Evolutionary conservation across 306 rosid species (phyloP).

Genomic region (Glycine tomentella): DNA sequence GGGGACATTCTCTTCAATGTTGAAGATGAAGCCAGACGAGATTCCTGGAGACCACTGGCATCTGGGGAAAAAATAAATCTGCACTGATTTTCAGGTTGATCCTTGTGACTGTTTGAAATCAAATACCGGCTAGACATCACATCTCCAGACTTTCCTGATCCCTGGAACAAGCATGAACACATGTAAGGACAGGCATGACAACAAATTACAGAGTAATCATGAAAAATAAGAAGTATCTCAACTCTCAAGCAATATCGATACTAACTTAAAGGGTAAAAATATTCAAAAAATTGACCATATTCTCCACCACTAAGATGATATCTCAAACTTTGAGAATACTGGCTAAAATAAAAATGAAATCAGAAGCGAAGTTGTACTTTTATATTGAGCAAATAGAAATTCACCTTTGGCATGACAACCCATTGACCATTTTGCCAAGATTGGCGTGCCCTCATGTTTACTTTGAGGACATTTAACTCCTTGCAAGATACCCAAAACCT

Average conservation of each 20-base stretch:
- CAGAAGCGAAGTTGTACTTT: background rate
- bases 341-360: background rate
- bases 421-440: slow-evolving; percentile 72
- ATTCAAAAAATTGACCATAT: slow-evolving; percentile 27
- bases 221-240: background rate
- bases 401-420: slow-evolving; percentile 67
- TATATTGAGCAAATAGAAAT: background rate
- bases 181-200: slow-evolving; percentile 32
- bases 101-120: slow-evolving; percentile 43
- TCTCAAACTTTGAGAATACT: slow-evolving; percentile 14
- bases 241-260: background rate
- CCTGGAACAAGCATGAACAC: slow-evolving; percentile 55
- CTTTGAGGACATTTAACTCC: slow-evolving; percentile 56
- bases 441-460: slow-evolving; percentile 65
- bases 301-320: background rate
- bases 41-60: slow-evolving; percentile 52
- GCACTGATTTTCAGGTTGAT: slow-evolving; percentile 46
- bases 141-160: slow-evolving; percentile 33
- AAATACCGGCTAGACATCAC: slow-evolving; percentile 43
- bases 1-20: slow-evolving; percentile 66
- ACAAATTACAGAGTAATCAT: slow-evolving; percentile 22
- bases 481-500: slow-evolving; percentile 64
- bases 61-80: slow-evolving; percentile 50
- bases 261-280: background rate
- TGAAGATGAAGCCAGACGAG: slow-evolving; percentile 52